Evolutionary conservation across 148 eudicot genomes (phyloP), one percentile per base, ranked within the genome.

Genomic region (Arbutus unedo): DNA sequence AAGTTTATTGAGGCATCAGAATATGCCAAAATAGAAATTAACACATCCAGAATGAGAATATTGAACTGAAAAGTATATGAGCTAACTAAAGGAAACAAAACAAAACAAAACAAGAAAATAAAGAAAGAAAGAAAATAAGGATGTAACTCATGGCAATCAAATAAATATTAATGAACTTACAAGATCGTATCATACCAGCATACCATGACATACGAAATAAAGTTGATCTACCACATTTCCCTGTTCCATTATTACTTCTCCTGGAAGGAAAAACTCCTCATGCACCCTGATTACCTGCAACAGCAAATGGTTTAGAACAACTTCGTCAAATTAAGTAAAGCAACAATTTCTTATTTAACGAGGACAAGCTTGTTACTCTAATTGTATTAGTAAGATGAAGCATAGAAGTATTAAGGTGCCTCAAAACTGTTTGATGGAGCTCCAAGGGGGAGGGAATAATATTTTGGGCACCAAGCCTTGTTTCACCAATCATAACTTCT

Each of bases 251-350:
- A 94, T 92, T 45, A 97, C 90, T 92, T 97, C 98, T 79, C 97
- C 99, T 14, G 99, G 99, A 31, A 93, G 93, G 53, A 97, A 97
- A 90, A 93, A 97, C 83, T 97, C 99, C 83, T 97, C 99, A 60
- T 88, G 93, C 21, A 97, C 92, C 85, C 88, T 89, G 77, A 84
- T 94, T 57, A 93, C 95, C 98, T 96, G 89, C 31, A 90, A 59
- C 14, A 76, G 49, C 56, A 82, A 11, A 72, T 15, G 14, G 38
- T 81, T 76, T 67, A 11, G 48, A 62, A 43, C 14, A 53, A 67
- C n/a, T 15, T 41, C 68, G 8, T 43, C 45, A 54, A 31, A 38
- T 62, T 23, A 49, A 4, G 44, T 14, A 7, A 47, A 81, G 16
- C 68, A 3, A 45, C 7, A n/a, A 50, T 72, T 62, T 25, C 38